Base-by-base conservation (phyloP, 805 yeast species). In the Kregervanrija fluxuum region DNA sequence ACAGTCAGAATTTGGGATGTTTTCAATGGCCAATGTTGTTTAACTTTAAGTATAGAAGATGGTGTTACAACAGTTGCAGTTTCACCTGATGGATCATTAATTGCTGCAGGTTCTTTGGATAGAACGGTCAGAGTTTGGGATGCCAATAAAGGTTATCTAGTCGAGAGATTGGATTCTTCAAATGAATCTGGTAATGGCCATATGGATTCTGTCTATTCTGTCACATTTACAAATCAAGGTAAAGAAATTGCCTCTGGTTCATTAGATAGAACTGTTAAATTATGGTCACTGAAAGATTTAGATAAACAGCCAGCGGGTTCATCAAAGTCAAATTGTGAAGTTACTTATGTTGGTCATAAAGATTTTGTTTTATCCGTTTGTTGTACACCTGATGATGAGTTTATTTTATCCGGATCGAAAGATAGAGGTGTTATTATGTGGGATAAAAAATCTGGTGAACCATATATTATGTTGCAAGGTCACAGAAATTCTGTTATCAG, bases 61-160 rank as follows among this genome's bases (percentile, higher is more conserved):
- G 99, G 99, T 55, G 98, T 91, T 43, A 91, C 99, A 45, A 91
- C 99, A 0, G 97, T 91, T 38, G 96, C 97, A 15, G 91, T 91
- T 36, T 86, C 96, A 8, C 97, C 97, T 41, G 95, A 91, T 65
- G 96, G 97, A 35, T 79, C 82, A 55, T 78, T 81, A 56, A 88
- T 93, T 56, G 98, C 97, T 35, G 98, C 97, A 13, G 99, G 99
- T 41, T 85, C 95, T 33, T 77, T 91, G 53, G 99, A 91, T 70
- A 77, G 95, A 67, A 85, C 95, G 31, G 97, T 93, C 42, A 77
- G 98, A 51, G 95, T 93, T 40, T 91, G 98, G 97, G 96, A 91
- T 68, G 84, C 96, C 9, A 78, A 85, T 38, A 85, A 95, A 22
- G 96, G 96, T 2, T 85, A 85, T 70, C 69, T 90, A 43, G 95